phyloP scores from a whole-genome alignment of 2,329 filamentous ascomycete species.

The Aspergillus fructus region DNA sequence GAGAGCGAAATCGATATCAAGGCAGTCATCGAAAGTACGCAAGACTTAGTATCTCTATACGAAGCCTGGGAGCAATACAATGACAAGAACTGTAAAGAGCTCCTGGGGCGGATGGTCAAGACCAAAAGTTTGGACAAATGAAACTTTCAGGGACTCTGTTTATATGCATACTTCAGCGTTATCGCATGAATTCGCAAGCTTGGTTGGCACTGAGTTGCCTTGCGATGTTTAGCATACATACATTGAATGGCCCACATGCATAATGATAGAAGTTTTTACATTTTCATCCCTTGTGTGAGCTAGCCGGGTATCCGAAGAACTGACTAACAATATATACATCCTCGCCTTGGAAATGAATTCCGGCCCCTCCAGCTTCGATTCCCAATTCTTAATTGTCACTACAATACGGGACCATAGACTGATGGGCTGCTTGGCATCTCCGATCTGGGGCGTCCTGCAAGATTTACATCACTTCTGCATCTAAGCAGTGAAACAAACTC shows the following conservation, averaged over 20 bases:
- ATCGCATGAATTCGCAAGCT: neutral
- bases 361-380: too few relatives aligned
- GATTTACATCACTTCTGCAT: too few relatives aligned
- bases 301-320: neutral
- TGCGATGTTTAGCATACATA: neutral
- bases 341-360: neutral
- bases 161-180: neutral
- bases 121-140: conserved; percentile 58
- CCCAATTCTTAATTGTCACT: too few relatives aligned
- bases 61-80: conserved; percentile 69
- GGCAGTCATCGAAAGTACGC: conserved; percentile 81
- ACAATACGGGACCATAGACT: too few relatives aligned
- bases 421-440: too few relatives aligned
- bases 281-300: neutral
- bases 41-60: conserved; percentile 88
- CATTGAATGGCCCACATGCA: neutral
- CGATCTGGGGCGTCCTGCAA: too few relatives aligned
- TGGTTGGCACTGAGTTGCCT: neutral
- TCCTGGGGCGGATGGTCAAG: conserved; percentile 62
- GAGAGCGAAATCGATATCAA: conserved; percentile 84
- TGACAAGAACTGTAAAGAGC: conserved; percentile 64
- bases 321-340: too few relatives aligned
- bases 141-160: conserved; percentile 14
- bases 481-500: neutral
- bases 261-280: neutral